Evolutionary conservation across 176 grass and related monocot species (phyloP).

Genomic region (Rhynchospora tenuis): DNA sequence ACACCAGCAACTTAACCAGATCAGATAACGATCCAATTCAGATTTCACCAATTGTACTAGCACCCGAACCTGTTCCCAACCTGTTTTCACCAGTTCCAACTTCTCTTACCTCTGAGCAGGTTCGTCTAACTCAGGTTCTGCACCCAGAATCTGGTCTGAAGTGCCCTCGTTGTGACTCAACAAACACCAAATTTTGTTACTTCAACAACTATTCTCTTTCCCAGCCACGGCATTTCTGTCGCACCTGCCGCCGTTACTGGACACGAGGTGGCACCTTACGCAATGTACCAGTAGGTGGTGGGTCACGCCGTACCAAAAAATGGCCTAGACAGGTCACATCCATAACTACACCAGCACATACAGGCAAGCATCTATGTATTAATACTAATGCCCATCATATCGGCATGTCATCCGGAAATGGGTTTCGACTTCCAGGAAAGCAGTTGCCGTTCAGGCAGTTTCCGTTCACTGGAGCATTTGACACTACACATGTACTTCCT

Average conservation of each 20-base stretch:
- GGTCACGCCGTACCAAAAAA: conserved; percentile 65
- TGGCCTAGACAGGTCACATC: conserved; percentile 37
- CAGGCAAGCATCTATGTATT: not conserved
- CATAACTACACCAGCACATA: not conserved
- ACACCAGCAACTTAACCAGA: not conserved
- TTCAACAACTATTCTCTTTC: conserved; percentile 94
- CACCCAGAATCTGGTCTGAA: conserved; percentile 72
- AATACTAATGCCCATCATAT: not conserved
- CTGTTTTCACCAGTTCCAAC: conserved; percentile 30
- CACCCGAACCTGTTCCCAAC: conserved; percentile 19
- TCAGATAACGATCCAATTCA: conserved; percentile 31
- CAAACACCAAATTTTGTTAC: conserved; percentile 98
- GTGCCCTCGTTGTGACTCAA: conserved; percentile 80
- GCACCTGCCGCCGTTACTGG: conserved; percentile 94
- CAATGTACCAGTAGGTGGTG: conserved; percentile 82
- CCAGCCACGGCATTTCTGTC: conserved; percentile 92
- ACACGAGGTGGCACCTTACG: conserved; percentile 86
- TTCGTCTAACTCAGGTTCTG: conserved; percentile 54
- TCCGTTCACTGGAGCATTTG: not conserved
- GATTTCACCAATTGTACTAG: conserved; percentile 37
- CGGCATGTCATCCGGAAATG: not conserved
- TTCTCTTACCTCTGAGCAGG: conserved; percentile 54
- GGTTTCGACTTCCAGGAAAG: not conserved
- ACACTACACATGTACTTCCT: conserved; percentile 1
- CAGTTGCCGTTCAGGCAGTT: not conserved